A percentile compares a stretch with the other conserved stretches of the same genome.
phyloP scores from a whole-genome alignment of 768 basidiomycete genomes.

The Tulasnella sp. region DNA sequence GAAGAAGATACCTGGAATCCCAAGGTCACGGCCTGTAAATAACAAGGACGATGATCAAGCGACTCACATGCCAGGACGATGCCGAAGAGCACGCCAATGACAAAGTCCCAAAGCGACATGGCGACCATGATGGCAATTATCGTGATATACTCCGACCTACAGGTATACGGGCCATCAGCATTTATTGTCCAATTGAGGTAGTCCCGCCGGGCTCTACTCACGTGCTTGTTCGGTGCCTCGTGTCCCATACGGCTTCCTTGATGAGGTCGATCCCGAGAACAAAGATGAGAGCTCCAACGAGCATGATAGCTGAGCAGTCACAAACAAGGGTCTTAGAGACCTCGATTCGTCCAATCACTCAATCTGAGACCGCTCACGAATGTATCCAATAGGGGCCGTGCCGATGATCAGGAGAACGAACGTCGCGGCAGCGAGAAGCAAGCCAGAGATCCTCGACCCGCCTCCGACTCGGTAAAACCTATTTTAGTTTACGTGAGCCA shows the following conservation, averaged over 20 bases:
- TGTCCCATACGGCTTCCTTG: conserved; percentile 97
- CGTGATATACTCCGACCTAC: conserved; percentile 72
- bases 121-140: conserved; percentile 81
- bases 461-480: conserved; percentile 95
- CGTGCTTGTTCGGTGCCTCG: conserved; percentile 77
- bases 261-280: conserved; percentile 91
- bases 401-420: conserved; percentile 70
- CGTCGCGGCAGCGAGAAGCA: conserved; percentile 77
- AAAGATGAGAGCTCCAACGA: conserved; percentile 88
- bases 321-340: neutral
- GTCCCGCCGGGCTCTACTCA: conserved; percentile 41
- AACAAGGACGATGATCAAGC: neutral
- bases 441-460: conserved; percentile 73
- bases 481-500: conserved; percentile 29
- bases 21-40: neutral
- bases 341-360: neutral
- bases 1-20: conserved; percentile 76
- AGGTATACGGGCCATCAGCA: neutral
- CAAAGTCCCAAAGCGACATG: conserved; percentile 95
- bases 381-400: conserved; percentile 83
- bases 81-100: conserved; percentile 87
- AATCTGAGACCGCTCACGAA: conserved; percentile 55
- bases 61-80: conserved; percentile 84
- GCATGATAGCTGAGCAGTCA: conserved; percentile 65
- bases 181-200: neutral